Percentiles rank a stretch among this genome's conserved stretches.
Evolutionary conservation across 1,284 basidiomycete species (phyloP).

Genomic region (Pseudozyma tsukubaensis): DNA sequence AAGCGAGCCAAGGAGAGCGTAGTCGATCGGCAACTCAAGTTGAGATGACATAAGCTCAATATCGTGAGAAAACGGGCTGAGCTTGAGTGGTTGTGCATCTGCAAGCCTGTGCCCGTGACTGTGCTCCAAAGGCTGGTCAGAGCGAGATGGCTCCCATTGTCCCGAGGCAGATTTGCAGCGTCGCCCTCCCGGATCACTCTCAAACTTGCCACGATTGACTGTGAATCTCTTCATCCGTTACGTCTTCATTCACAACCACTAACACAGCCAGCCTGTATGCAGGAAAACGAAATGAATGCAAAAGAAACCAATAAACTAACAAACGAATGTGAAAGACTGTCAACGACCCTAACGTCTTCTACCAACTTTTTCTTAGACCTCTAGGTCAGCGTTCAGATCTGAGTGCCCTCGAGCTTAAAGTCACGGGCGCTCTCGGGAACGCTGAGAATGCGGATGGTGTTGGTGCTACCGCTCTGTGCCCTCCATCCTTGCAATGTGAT

Average conservation of each 20-base stretch:
- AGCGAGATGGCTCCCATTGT: too few species aligned
- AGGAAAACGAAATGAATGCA: slow-evolving; percentile 10
- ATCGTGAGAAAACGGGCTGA: too few species aligned
- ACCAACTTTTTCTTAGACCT: not conserved
- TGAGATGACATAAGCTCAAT: too few species aligned
- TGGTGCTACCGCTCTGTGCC: slow-evolving; percentile 89
- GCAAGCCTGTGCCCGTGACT: too few species aligned
- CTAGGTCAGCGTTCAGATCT: slow-evolving; percentile 2
- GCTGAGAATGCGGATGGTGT: slow-evolving; percentile 66
- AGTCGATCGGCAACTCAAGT: too few species aligned
- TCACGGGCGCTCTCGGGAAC: slow-evolving; percentile 62
- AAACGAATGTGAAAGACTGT: slow-evolving; percentile 6
- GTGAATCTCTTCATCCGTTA: not conserved
- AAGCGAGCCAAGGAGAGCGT: too few species aligned
- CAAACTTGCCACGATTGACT: too few species aligned
- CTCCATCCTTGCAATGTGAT: slow-evolving; percentile 99
- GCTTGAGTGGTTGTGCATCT: too few species aligned
- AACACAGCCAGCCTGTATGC: not conserved
- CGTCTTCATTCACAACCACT: not conserved
- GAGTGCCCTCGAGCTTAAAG: slow-evolving; percentile 64
- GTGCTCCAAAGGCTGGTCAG: too few species aligned
- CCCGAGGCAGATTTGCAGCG: too few species aligned
- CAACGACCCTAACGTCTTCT: not conserved
- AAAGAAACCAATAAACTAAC: slow-evolving; percentile 17
- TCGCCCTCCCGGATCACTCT: too few species aligned